These are phyloP conservation scores for Tricholoma bakamatsutake DNA, from an alignment of 768 basidiomycete genomes.

Conservation along the genomic window DNA sequence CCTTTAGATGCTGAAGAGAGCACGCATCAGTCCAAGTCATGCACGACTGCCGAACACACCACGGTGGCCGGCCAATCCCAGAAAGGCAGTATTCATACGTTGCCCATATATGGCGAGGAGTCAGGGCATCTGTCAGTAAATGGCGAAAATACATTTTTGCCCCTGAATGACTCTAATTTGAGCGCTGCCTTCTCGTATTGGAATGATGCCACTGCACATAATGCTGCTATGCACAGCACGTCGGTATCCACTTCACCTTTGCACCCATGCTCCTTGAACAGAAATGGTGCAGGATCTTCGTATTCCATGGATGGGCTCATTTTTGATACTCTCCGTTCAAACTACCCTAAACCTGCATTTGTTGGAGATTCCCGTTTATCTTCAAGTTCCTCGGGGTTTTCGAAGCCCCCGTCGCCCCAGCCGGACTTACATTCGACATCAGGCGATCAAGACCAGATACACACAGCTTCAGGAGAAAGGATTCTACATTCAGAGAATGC, in stretches of 20 bases:
- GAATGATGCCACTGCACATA: background rate
- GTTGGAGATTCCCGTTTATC: background rate
- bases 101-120: constrained; percentile 60
- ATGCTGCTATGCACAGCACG: background rate
- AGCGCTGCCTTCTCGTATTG: background rate
- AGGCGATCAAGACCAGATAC: background rate
- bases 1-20: constrained; percentile 11
- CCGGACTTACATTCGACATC: background rate
- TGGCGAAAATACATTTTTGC: constrained; percentile 17
- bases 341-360: background rate
- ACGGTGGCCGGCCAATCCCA: background rate
- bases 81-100: constrained; percentile 15
- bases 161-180: background rate
- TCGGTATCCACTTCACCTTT: background rate
- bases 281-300: background rate
- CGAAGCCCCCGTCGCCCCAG: too few relatives aligned
- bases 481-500: background rate
- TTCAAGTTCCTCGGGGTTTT: background rate
- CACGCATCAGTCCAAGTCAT: constrained; percentile 5
- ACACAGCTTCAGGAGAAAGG: background rate
- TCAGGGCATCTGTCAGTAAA: constrained; percentile 46
- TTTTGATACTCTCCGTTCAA: background rate
- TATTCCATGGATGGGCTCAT: background rate
- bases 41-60: background rate
- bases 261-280: background rate